Evolutionary conservation across 2,329 filamentous ascomycete species (phyloP).

Genomic region (Penicillium vulpinum): DNA sequence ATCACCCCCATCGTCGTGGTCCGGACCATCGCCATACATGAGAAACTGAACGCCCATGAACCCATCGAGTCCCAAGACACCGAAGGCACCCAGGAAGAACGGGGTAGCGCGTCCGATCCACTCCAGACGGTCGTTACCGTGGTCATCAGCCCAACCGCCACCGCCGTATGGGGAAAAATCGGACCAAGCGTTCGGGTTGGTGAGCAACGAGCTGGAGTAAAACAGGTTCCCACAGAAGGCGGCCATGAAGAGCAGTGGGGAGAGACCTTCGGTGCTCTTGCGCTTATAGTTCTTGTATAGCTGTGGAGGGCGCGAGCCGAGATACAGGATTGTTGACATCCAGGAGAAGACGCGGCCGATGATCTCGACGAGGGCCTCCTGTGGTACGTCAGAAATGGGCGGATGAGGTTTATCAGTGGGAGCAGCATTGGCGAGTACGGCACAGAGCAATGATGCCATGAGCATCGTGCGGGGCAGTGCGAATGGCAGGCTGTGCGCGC

Average conservation of each 20-base stretch:
- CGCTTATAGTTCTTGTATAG: conserved; percentile 65
- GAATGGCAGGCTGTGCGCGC: conserved; percentile 29
- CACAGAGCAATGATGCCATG: conserved; percentile 47
- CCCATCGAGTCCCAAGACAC: conserved; percentile 63
- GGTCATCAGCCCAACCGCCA: conserved; percentile 59
- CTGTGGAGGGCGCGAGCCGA: conserved; percentile 62
- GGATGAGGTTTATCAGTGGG: conserved; percentile 34
- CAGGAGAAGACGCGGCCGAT: conserved; percentile 57
- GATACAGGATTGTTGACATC: conserved; percentile 58
- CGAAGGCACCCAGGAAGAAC: conserved; percentile 66
- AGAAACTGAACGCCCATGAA: conserved; percentile 64
- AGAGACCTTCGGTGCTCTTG: conserved; percentile 64
- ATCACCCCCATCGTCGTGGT: conserved; percentile 40
- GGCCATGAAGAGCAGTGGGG: conserved; percentile 63
- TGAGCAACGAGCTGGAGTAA: conserved; percentile 62
- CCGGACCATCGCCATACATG: conserved; percentile 55
- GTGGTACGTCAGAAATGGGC: conserved; percentile 19
- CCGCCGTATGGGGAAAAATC: conserved; percentile 58
- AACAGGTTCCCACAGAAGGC: conserved; percentile 69
- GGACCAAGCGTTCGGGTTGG: conserved; percentile 64
- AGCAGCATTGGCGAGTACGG: conserved; percentile 44
- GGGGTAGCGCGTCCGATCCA: conserved; percentile 62
- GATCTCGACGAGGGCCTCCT: conserved; percentile 40
- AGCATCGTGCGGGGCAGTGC: conserved; percentile 47
- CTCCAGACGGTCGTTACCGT: conserved; percentile 55